These are phyloP conservation scores for Aspergillus pseudoglaucus DNA, from an alignment of 2,329 filamentous ascomycete species.

Conservation along the genomic window DNA sequence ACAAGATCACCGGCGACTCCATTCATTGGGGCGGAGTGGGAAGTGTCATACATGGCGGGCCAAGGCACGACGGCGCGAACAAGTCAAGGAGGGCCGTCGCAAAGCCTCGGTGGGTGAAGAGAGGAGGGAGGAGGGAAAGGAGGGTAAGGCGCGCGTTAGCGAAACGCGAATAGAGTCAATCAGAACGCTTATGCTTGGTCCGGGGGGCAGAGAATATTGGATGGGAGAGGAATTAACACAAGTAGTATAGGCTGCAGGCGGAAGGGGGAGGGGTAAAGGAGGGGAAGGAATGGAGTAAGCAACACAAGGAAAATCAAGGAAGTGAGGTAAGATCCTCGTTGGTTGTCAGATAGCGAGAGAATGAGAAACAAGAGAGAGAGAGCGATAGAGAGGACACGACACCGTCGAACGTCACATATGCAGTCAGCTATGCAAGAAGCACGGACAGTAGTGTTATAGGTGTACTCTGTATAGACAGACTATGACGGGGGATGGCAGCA, in stretches of 20 bases:
- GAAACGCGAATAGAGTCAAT: background rate
- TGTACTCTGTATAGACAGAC: background rate
- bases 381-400: background rate
- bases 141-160: background rate
- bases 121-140: background rate
- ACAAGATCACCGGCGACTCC: constrained; percentile 48
- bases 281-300: background rate
- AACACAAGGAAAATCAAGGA: background rate
- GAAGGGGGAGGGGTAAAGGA: background rate
- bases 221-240: background rate
- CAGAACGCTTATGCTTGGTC: background rate
- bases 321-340: background rate
- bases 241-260: background rate
- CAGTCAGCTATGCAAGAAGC: background rate
- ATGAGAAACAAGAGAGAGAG: background rate
- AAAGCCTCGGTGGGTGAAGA: constrained; percentile 13
- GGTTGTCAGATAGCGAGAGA: background rate
- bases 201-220: constrained; percentile 1
- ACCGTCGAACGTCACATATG: background rate
- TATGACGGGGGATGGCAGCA: background rate
- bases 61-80: constrained; percentile 17
- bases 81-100: constrained; percentile 20
- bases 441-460: background rate
- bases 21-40: constrained; percentile 57
- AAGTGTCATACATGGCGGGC: constrained; percentile 42